Percentiles rank a stretch among this genome's conserved stretches.
phyloP scores from a whole-genome alignment of 345 rosid species.

The Cardamine chenopodiifolia region DNA sequence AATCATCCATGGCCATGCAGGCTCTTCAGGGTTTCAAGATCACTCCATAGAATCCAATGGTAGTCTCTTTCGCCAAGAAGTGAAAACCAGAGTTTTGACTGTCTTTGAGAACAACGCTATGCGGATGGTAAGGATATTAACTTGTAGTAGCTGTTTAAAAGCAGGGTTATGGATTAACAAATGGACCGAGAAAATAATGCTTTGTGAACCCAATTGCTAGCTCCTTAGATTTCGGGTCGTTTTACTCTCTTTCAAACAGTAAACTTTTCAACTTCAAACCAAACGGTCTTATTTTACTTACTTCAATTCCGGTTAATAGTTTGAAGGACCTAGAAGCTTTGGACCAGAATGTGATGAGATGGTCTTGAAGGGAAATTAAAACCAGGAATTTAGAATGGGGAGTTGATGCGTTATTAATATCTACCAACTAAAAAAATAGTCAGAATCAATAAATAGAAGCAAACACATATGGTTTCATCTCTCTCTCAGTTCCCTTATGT shows the following conservation, averaged over 20 bases:
- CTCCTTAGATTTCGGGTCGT: no score
- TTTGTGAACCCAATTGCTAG: no score
- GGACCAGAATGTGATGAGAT: slow-evolving; percentile 5
- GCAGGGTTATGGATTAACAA: neutral
- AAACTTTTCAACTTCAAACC: no score
- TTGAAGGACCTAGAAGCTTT: slow-evolving; percentile 5
- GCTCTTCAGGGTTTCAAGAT: slow-evolving; percentile 89
- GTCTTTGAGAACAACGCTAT: slow-evolving; percentile 11
- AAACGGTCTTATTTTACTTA: neutral
- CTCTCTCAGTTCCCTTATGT: slow-evolving; percentile 17
- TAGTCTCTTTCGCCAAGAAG: slow-evolving; percentile 34
- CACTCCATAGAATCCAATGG: slow-evolving; percentile 60
- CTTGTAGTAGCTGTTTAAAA: slow-evolving; percentile 5
- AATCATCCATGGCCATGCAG: slow-evolving; percentile 79
- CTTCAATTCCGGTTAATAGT: neutral
- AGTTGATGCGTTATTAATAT: slow-evolving; percentile 18
- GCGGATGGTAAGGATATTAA: slow-evolving; percentile 13
- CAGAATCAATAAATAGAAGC: slow-evolving; percentile 26
- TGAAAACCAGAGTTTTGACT: slow-evolving; percentile 3
- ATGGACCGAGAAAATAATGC: no score
- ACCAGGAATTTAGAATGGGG: slow-evolving; percentile 35
- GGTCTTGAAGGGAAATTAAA: neutral
- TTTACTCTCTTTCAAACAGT: no score
- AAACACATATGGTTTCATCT: slow-evolving; percentile 29
- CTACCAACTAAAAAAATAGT: slow-evolving; percentile 42